These are phyloP conservation scores for Thalassiosira profunda DNA, from an alignment of 108 stramenopile species.

Conservation along the genomic window DNA sequence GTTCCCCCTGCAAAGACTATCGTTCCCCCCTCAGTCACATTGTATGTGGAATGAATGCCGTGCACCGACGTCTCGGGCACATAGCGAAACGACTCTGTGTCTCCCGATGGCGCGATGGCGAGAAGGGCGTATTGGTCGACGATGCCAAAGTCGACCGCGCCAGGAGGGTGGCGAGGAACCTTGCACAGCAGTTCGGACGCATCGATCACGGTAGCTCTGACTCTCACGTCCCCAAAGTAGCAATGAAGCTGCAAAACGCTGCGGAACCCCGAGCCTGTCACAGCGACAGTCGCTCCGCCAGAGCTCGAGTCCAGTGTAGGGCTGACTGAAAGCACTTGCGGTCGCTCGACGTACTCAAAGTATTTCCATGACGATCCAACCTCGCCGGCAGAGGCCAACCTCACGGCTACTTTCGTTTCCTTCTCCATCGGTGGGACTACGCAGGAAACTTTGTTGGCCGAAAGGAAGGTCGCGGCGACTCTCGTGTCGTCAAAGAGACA, in stretches of 20 bases:
- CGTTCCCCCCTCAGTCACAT: constrained; percentile 17
- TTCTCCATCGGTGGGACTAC: constrained; percentile 4
- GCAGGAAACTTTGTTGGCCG: constrained; percentile 27
- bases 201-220: constrained; percentile 17
- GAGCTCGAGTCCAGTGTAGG: constrained; percentile 9
- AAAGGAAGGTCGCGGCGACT: constrained; percentile 27
- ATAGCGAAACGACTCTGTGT: constrained; percentile 14
- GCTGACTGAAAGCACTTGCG: constrained; percentile 8
- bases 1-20: constrained; percentile 23
- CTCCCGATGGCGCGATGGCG: no score
- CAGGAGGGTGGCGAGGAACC: constrained; percentile 38
- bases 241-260: constrained; percentile 25
- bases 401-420: constrained; percentile 10
- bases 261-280: constrained; percentile 31
- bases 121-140: constrained; percentile 28
- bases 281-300: constrained; percentile 14
- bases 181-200: constrained; percentile 22
- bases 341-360: constrained; percentile 37
- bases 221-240: constrained; percentile 14
- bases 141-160: constrained; percentile 23
- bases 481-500: constrained; percentile 35
- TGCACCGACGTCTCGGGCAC: constrained; percentile 27
- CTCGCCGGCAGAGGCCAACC: constrained; percentile 14
- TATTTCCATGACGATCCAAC: constrained; percentile 18
- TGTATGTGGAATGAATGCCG: constrained; percentile 12